Percentiles rank a stretch among this genome's conserved stretches.
Conservation (phyloP, 2,329 filamentous ascomycete species). For the Colletotrichum zoysiae region DNA sequence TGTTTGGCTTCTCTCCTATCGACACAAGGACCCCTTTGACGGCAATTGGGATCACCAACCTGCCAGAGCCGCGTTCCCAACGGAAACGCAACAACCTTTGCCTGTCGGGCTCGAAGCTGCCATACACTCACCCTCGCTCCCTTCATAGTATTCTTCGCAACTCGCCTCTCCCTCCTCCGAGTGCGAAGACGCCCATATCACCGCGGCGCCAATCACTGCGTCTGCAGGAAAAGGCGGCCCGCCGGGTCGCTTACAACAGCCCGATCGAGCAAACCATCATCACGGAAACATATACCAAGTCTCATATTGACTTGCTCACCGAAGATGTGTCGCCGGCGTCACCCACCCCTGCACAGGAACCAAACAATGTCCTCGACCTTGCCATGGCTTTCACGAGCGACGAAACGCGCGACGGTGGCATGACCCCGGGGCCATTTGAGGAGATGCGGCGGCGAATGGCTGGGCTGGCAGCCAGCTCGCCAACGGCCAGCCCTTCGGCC, state of each 20-base stretch:
- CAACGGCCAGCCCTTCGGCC: conserved; percentile 52
- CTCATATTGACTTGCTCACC: conserved; percentile 72
- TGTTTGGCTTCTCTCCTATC: conserved; percentile 61
- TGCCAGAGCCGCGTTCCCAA: conserved; percentile 50
- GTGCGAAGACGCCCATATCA: conserved; percentile 63
- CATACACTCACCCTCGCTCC: conserved; percentile 69
- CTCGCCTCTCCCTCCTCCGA: conserved; percentile 70
- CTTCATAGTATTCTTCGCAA: conserved; percentile 76
- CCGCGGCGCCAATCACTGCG: conserved; percentile 67
- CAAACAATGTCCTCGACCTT: conserved; percentile 61
- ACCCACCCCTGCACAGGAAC: conserved; percentile 48
- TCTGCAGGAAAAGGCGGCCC: conserved; percentile 65
- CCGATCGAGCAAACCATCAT: conserved; percentile 74
- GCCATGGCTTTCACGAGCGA: conserved; percentile 65
- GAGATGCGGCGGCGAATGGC: conserved; percentile 72
- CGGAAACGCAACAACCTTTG: conserved; percentile 55
- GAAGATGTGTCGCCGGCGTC: conserved; percentile 68
- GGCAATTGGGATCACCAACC: conserved; percentile 18
- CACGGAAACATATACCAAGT: conserved; percentile 71
- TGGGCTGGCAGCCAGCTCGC: conserved; percentile 57
- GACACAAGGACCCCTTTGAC: conserved; percentile 47
- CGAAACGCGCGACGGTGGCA: conserved; percentile 70
- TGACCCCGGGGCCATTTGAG: conserved; percentile 73
- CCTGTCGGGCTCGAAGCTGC: conserved; percentile 52
- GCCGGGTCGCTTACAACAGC: conserved; percentile 72